Conservation (phyloP, 75 land plant species). For the Cunninghamia lanceolata region DNA sequence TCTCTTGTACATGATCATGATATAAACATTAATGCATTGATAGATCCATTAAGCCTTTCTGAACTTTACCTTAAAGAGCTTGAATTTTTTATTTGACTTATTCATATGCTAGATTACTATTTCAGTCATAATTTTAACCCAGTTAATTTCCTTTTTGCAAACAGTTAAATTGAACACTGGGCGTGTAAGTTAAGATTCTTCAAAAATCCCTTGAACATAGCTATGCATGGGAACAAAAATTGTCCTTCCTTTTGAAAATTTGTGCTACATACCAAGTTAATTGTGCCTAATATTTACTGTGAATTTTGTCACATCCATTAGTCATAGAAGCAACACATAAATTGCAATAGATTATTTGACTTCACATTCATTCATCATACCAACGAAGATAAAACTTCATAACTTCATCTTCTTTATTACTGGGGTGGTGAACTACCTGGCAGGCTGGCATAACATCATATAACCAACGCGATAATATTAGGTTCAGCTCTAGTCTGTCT, state of each 20-base stretch:
- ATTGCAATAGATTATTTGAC: too few relatives aligned
- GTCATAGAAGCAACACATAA: too few relatives aligned
- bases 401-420: too few relatives aligned
- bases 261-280: not conserved
- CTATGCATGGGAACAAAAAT: not conserved
- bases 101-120: not conserved
- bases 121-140: not conserved
- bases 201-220: not conserved
- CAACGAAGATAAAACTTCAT: too few relatives aligned
- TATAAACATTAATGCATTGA: not conserved
- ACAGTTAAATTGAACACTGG: not conserved
- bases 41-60: not conserved
- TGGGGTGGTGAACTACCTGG: too few relatives aligned
- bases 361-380: too few relatives aligned
- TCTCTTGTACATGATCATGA: not conserved
- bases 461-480: too few relatives aligned
- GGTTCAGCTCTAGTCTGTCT: too few relatives aligned
- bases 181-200: not conserved
- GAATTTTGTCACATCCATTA: not conserved
- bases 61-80: not conserved
- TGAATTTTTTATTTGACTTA: not conserved
- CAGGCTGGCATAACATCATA: too few relatives aligned
- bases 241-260: not conserved
- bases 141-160: not conserved
- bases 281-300: not conserved